These are phyloP conservation scores for Aspergillus hiratsukae DNA, from an alignment of 2,329 filamentous ascomycete genomes.

Conservation along the genomic window DNA sequence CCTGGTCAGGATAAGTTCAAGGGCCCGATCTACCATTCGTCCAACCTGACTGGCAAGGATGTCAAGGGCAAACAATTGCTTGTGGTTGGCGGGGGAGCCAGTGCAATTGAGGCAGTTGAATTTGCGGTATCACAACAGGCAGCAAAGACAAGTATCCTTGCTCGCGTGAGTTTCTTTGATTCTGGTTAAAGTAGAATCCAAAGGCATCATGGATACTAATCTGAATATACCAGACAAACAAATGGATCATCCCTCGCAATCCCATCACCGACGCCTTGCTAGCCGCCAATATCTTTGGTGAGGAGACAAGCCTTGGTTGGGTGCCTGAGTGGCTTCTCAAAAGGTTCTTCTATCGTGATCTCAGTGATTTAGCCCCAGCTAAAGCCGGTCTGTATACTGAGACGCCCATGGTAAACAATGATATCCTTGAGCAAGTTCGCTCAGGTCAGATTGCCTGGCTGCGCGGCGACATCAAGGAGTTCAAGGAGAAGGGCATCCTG, in stretches of 20 bases:
- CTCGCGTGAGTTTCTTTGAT: too few relatives aligned
- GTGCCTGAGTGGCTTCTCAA: constrained; percentile 72
- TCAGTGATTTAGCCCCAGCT: constrained; percentile 66
- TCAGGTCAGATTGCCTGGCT: constrained; percentile 71
- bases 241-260: constrained; percentile 85
- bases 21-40: constrained; percentile 71
- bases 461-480: constrained; percentile 69
- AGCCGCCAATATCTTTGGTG: constrained; percentile 72
- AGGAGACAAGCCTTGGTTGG: constrained; percentile 71
- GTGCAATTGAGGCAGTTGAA: constrained; percentile 76
- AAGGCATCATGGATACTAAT: too few relatives aligned
- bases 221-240: constrained; percentile 61
- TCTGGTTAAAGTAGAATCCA: too few relatives aligned
- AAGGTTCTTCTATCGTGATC: constrained; percentile 77
- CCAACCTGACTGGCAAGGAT: constrained; percentile 65
- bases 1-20: constrained; percentile 68
- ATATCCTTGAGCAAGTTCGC: constrained; percentile 72
- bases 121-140: constrained; percentile 67
- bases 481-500: constrained; percentile 59
- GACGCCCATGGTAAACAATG: constrained; percentile 82
- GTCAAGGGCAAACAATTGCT: constrained; percentile 71
- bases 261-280: constrained; percentile 68
- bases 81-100: constrained; percentile 74
- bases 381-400: constrained; percentile 68
- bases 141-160: constrained; percentile 63